A percentile compares a stretch with the other conserved stretches of the same genome.
phyloP scores from a whole-genome alignment of 2,329 filamentous ascomycete species.

The Venturia oleaginea region DNA sequence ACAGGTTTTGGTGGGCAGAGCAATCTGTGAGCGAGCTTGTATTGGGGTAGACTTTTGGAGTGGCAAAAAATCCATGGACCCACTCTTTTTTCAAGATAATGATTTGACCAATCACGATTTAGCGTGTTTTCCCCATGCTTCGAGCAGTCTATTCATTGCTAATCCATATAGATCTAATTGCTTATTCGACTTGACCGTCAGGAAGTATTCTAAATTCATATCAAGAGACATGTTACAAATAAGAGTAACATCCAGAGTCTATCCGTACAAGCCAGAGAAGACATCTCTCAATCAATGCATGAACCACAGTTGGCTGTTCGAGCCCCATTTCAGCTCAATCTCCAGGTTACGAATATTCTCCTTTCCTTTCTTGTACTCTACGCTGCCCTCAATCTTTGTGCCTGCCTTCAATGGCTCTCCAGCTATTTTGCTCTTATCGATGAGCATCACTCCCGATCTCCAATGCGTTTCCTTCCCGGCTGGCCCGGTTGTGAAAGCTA shows the following conservation, averaged over 20 bases:
- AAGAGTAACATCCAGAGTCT: not conserved
- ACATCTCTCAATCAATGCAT: not conserved
- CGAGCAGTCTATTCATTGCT: not conserved
- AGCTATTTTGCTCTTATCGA: conserved; percentile 47
- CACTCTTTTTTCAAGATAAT: too few species aligned
- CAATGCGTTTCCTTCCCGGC: conserved; percentile 73
- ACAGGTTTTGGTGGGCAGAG: not conserved
- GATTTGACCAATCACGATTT: not conserved
- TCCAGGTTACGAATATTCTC: conserved; percentile 31
- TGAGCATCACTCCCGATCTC: conserved; percentile 72
- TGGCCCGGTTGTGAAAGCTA: conserved; percentile 86
- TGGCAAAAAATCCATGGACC: not conserved
- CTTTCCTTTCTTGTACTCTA: conserved; percentile 59
- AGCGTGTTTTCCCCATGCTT: not conserved
- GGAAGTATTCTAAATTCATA: not conserved
- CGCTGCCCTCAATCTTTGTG: conserved; percentile 53
- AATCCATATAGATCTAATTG: not conserved
- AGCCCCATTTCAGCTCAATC: conserved; percentile 29
- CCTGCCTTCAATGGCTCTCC: conserved; percentile 42
- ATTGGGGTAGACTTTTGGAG: not conserved
- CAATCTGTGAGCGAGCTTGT: not conserved
- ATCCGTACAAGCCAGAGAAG: not conserved
- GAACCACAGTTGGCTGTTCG: conserved; percentile 1
- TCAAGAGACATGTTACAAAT: not conserved
- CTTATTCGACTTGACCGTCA: not conserved